Conservation (phyloP, 805 yeast genomes). For the Metschnikowia borealis region DNA sequence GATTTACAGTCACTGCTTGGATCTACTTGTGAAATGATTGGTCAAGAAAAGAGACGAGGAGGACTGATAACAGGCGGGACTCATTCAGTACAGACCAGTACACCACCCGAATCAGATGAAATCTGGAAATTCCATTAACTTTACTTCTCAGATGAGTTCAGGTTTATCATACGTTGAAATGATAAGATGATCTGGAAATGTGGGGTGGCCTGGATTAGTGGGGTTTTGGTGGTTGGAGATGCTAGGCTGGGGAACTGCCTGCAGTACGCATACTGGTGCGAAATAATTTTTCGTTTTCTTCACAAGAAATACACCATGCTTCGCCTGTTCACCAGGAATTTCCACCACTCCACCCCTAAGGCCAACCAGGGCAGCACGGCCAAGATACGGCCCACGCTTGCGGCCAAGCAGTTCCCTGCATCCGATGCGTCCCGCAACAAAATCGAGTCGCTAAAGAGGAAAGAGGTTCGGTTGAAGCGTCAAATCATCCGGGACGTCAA, state of each 20-base stretch:
- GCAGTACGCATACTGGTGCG: not conserved
- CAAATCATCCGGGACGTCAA: constrained; percentile 36
- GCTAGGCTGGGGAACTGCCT: not conserved
- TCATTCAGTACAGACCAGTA: too few relatives aligned
- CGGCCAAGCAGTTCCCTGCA: constrained; percentile 37
- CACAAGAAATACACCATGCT: constrained; percentile 6
- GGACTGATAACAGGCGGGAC: too few relatives aligned
- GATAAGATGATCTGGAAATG: too few relatives aligned
- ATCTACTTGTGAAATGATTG: too few relatives aligned
- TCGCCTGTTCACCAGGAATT: constrained; percentile 9
- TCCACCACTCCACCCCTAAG: constrained; percentile 4
- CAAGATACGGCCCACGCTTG: constrained; percentile 18
- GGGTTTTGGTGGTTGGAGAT: too few relatives aligned
- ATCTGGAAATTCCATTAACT: too few relatives aligned
- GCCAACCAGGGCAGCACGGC: constrained; percentile 10
- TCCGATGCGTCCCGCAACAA: constrained; percentile 30
- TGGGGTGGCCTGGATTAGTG: too few relatives aligned
- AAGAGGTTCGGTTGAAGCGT: constrained; percentile 38
- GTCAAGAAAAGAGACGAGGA: too few relatives aligned
- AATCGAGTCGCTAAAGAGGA: constrained; percentile 33
- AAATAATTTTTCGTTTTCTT: not conserved
- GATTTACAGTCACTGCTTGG: too few relatives aligned
- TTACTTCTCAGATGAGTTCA: too few relatives aligned
- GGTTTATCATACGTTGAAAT: too few relatives aligned
- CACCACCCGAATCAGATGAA: too few relatives aligned